phyloP scores from a whole-genome alignment of 305 asterid genomes.

The Solanum hybrid region DNA sequence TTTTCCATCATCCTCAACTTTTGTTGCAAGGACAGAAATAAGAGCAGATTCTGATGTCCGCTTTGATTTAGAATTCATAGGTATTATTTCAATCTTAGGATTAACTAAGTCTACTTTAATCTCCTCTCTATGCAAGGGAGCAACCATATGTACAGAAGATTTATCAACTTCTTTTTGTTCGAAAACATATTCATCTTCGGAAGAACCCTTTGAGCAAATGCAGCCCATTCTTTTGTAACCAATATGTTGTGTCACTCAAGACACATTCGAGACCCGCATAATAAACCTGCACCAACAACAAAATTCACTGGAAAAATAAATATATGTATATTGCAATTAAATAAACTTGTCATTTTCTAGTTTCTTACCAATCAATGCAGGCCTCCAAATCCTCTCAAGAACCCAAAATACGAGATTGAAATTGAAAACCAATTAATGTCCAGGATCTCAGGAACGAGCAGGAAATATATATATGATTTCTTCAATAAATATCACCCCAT shows the following conservation, averaged over 20 bases:
- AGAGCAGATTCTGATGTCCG: slow-evolving; percentile 18
- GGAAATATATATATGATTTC: not conserved
- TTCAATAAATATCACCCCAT: not conserved
- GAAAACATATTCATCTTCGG: slow-evolving; percentile 30
- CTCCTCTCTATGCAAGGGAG: slow-evolving; percentile 50
- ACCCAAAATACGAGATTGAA: not conserved
- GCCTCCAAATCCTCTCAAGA: not conserved
- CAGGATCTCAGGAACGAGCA: not conserved
- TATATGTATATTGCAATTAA: not conserved
- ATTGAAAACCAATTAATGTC: not conserved
- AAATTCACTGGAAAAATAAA: not conserved
- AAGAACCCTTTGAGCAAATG: slow-evolving; percentile 65
- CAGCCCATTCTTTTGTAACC: slow-evolving; percentile 53
- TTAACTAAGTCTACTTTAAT: slow-evolving; percentile 19
- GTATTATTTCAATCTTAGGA: slow-evolving; percentile 23
- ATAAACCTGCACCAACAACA: not conserved
- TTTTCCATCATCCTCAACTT: slow-evolving; percentile 29
- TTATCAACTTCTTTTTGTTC: slow-evolving; percentile 26
- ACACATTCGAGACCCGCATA: not conserved
- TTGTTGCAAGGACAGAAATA: slow-evolving; percentile 5
- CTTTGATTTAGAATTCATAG: slow-evolving; percentile 31
- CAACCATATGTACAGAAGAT: slow-evolving; percentile 37
- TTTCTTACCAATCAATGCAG: slow-evolving; percentile 3
- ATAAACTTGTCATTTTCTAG: not conserved
- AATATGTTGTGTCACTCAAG: not conserved